Evolutionary conservation across 1,139 yeast species (phyloP).

Genomic region (Lodderomyces elongisporus): DNA sequence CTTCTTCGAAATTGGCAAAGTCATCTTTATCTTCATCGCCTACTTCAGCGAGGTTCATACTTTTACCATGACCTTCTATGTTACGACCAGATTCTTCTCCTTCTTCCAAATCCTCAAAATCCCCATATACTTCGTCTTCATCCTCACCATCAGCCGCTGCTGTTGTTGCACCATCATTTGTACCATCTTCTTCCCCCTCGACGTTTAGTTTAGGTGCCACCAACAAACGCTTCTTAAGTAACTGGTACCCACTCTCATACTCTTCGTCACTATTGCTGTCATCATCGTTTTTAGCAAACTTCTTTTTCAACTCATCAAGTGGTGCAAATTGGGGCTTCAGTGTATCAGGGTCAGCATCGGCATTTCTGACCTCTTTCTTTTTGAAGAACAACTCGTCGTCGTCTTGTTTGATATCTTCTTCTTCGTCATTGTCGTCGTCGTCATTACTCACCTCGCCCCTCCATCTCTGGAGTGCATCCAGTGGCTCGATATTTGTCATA

Average conservation of each 20-base stretch:
- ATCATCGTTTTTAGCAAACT: conserved; percentile 45
- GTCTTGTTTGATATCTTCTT: conserved; percentile 39
- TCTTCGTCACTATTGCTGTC: conserved; percentile 33
- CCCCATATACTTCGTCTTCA: conserved; percentile 60
- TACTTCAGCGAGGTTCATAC: too few species aligned
- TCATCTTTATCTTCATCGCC: conserved; percentile 28
- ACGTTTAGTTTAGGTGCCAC: conserved; percentile 56
- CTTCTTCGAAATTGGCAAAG: conserved; percentile 55
- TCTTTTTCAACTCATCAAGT: conserved; percentile 45
- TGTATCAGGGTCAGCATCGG: conserved; percentile 29
- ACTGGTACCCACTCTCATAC: conserved; percentile 42
- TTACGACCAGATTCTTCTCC: conserved; percentile 20
- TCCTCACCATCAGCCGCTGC: conserved; percentile 30
- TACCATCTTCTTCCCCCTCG: conserved; percentile 33
- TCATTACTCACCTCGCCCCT: conserved; percentile 42
- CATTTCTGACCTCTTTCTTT: conserved; percentile 36
- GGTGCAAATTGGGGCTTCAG: conserved; percentile 37
- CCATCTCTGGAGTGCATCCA: conserved; percentile 77
- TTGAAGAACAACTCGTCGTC: conserved; percentile 63
- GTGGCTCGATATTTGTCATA: conserved; percentile 69
- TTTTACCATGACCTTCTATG: conserved; percentile 18
- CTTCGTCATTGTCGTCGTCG: conserved; percentile 45
- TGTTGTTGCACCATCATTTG: conserved; percentile 19
- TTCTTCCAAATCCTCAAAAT: conserved; percentile 74
- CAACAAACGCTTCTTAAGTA: conserved; percentile 56